Evolutionary conservation across 2,329 filamentous ascomycete genomes (phyloP).

Genomic region (Cladobotryum mycophilum): DNA sequence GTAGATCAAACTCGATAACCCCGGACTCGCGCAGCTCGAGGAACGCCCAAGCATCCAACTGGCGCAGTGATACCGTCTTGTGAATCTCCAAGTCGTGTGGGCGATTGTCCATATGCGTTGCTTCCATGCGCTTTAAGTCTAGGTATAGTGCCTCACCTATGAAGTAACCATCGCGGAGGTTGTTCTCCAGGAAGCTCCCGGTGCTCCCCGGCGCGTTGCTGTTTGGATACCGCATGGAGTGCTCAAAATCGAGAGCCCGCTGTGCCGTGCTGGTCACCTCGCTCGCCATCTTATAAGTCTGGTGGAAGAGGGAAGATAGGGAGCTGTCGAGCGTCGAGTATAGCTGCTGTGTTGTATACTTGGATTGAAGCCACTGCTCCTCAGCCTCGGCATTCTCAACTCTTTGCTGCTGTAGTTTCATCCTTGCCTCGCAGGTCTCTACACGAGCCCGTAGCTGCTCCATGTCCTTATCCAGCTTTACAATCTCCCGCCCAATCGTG

Average conservation of each 20-base stretch:
- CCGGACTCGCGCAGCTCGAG: conserved; percentile 8
- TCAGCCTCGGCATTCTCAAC: neutral
- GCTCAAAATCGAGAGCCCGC: neutral
- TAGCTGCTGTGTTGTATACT: neutral
- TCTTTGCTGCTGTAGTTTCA: neutral
- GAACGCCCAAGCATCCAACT: neutral
- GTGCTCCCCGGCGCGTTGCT: neutral
- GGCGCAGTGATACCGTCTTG: neutral
- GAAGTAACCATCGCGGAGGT: neutral
- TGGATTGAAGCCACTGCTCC: neutral
- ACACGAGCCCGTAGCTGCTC: conserved; percentile 20
- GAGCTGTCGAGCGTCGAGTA: neutral
- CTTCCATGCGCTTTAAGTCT: neutral
- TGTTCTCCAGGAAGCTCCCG: neutral
- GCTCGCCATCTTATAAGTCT: neutral
- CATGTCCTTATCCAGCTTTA: neutral
- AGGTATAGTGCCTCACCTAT: neutral
- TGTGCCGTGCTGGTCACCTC: neutral
- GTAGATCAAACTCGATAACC: neutral
- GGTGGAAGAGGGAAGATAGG: neutral
- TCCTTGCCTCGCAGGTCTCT: neutral
- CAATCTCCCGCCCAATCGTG: neutral
- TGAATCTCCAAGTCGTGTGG: neutral
- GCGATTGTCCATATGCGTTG: neutral
- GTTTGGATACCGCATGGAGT: neutral